Evolutionary conservation across 441 rosid species (phyloP), one percentile per base, ranked within the genome.

Genomic region (Euphorbia corollata): DNA sequence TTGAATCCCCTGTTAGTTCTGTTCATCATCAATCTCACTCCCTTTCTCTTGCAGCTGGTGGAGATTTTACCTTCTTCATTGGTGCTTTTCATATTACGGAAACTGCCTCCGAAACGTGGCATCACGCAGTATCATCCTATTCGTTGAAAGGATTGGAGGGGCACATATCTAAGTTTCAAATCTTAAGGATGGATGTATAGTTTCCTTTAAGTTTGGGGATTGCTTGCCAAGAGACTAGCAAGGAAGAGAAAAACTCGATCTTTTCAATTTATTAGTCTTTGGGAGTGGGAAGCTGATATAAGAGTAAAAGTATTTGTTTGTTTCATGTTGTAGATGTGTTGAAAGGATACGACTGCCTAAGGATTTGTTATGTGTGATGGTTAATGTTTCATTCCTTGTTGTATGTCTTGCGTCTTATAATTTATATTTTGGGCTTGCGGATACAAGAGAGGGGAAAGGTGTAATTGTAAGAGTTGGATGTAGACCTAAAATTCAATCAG

Each of bases 1-100:
- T 50, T n/a, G 2, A 16, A 4, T 16, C 54, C 55, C 1, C 22
- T 9, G 0, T 6, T 24, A 30, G 38, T 20, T 64, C 11, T 24
- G 22, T 57, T 41, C 8, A 58, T 30, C 47, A 41, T 16, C 7
- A 16, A 24, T 45, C 34, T 20, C 10, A 12, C 64, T 36, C 54
- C 9, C 20, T 67, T 60, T 39, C 32, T 36, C 34, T 58, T 73
- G 76, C 89, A 91, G 97, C 80, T 89, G 78, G 94, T 85, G 81
- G 97, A 89, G 85, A 87, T 91, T 73, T 61, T 89, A 70, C 97
- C 97, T 27, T 91, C 96, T 8, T 79, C 88, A 11, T 68, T 91
- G 82, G 96, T 87, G 61, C 96, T 89, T 60, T 89, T 89, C 83
- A 85, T 89, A 64, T 73, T 91, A 82, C 84, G 94, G 84, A 91